Base-by-base conservation (phyloP, 2,329 filamentous ascomycete species). In the Hypoxylon sp. region DNA sequence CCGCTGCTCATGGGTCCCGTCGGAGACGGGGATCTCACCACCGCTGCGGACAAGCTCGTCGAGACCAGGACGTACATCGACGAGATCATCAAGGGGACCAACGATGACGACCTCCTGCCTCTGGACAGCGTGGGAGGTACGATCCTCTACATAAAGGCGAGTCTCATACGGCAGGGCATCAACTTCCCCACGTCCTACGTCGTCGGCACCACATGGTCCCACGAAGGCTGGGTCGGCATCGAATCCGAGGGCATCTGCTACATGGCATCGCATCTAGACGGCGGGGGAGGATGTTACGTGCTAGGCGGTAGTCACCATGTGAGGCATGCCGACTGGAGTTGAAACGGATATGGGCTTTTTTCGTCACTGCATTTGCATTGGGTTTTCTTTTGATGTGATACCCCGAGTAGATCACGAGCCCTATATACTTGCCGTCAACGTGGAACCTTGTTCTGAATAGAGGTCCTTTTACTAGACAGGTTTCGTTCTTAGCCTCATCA, bases 161-260 rank as follows among this genome's bases (percentile, higher is more conserved):
- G 69, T 3, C 58, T 79, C 3, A 64, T 80, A 9, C 66, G 75
- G 5, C 74, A 76, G 42, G 78, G 78, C 2, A 64, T 79, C 22
- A 69, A 66, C 3, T 79, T 78, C 52, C 77, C 78, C 4, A 71
- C 73, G 8, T 75, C 70, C 32, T 74, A 76, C 44, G 69, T 78
- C 6, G 72, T 77, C 9, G 77, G 78, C n/a, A 76, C 77, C 6
- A 75, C 74, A 2, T 79, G 76, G 77, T 68, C 70, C 8, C 72
- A 72, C 33, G 71, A 76, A 4, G 78, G 78, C 4, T 76, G 72
- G 71, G 73, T 75, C 14, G 78, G 78, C 1, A 72, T 79, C 20
- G 78, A 79, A 68, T 76, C 77, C 2, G 78, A 80, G 54, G 77
- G 78, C 0, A 64, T 80, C 16, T 79, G 77, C 65, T 79, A 78